Conservation (phyloP, 805 yeast genomes). For the Teunomyces aglyptinius region DNA sequence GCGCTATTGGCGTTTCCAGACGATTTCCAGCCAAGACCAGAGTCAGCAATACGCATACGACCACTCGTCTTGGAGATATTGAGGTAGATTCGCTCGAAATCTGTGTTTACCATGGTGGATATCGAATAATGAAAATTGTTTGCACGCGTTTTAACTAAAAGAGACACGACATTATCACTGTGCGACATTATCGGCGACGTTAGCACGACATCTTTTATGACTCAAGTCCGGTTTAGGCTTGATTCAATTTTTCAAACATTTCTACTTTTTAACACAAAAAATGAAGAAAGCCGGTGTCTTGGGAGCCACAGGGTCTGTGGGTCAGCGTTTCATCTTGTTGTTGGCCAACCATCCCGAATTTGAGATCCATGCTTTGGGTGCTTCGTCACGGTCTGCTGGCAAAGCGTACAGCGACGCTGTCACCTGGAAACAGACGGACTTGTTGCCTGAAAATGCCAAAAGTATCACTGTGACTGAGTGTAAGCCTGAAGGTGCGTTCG, state of each 20-base stretch:
- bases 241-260: background rate
- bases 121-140: slow-evolving; percentile 1
- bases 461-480: slow-evolving; percentile 74
- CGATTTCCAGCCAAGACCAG: slow-evolving; percentile 96
- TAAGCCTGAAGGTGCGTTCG: slow-evolving; percentile 64
- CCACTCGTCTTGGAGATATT: slow-evolving; percentile 85
- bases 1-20: slow-evolving; percentile 37
- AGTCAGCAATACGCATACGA: slow-evolving; percentile 88
- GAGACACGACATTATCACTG: background rate
- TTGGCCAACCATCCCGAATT: slow-evolving; percentile 87
- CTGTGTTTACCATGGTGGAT: slow-evolving; percentile 48
- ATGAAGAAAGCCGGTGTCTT: slow-evolving; percentile 75
- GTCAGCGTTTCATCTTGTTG: slow-evolving; percentile 88
- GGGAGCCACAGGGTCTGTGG: slow-evolving; percentile 98
- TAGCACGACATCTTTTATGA: background rate
- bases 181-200: background rate
- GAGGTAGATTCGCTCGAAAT: slow-evolving; percentile 86
- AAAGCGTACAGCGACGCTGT: slow-evolving; percentile 81
- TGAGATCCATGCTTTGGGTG: slow-evolving; percentile 82
- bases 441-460: slow-evolving; percentile 69
- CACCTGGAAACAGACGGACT: slow-evolving; percentile 89
- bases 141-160: slow-evolving; percentile 1
- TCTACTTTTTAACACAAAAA: background rate
- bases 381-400: slow-evolving; percentile 92
- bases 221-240: background rate